Percentiles rank a stretch among this genome's conserved stretches.
These are phyloP conservation scores for Alternaria brassicicola DNA, from an alignment of 2,329 filamentous ascomycete species.

Conservation along the genomic window DNA sequence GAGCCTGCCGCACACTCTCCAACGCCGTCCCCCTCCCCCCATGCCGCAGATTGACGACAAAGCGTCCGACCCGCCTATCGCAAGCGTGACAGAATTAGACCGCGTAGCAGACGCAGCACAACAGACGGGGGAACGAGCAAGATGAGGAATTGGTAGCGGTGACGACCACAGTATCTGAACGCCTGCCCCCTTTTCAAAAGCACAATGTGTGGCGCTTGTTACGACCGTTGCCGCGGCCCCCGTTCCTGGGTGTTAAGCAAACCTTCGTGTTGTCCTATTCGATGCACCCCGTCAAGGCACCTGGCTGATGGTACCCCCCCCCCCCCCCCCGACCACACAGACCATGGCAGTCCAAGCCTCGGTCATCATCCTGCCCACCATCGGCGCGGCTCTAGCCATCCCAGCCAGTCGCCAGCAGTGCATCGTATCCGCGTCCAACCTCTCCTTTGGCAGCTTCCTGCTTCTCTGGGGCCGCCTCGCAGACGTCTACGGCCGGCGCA, in stretches of 20 bases:
- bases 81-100: slow-evolving; percentile 7
- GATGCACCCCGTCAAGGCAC: too few relatives aligned
- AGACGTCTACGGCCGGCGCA: slow-evolving; percentile 69
- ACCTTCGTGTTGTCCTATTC: too few relatives aligned
- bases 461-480: slow-evolving; percentile 71
- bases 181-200: slow-evolving; percentile 42
- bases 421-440: slow-evolving; percentile 69
- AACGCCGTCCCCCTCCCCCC: background rate
- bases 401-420: slow-evolving; percentile 67
- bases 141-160: slow-evolving; percentile 11
- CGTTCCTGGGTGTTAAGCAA: slow-evolving; percentile 43
- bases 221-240: slow-evolving; percentile 36
- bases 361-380: slow-evolving; percentile 68
- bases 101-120: background rate
- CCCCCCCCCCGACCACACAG: slow-evolving; percentile 37
- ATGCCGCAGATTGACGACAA: background rate
- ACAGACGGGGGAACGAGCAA: background rate
- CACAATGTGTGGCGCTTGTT: slow-evolving; percentile 37
- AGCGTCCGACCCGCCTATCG: background rate
- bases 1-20: too few relatives aligned
- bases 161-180: slow-evolving; percentile 9
- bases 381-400: slow-evolving; percentile 62
- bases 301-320: too few relatives aligned
- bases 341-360: slow-evolving; percentile 64
- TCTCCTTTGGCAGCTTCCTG: slow-evolving; percentile 71